These are phyloP conservation scores for Auriscalpium orientale DNA, from an alignment of 768 basidiomycete genomes.

Conservation along the genomic window DNA sequence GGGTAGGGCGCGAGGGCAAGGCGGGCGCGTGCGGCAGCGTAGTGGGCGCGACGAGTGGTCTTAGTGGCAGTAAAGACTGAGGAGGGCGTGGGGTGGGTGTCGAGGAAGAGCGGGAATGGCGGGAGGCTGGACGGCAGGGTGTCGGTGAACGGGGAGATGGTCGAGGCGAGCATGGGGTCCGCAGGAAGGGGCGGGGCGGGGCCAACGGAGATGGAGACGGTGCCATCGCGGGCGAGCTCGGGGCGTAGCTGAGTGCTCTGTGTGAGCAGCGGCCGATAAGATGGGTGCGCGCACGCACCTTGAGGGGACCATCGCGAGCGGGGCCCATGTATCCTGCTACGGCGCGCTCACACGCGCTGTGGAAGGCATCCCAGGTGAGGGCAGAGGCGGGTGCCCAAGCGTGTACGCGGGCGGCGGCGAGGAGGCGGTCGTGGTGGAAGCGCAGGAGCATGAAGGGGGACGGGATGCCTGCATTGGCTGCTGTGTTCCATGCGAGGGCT, in stretches of 20 bases:
- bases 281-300: not conserved
- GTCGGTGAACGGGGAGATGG: conserved; percentile 31
- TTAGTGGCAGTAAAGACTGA: conserved; percentile 62
- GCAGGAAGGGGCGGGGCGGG: conserved; percentile 20
- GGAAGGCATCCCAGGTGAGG: conserved; percentile 34
- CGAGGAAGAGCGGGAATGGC: conserved; percentile 44
- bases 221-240: conserved; percentile 9
- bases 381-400: conserved; percentile 36
- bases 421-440: conserved; percentile 55
- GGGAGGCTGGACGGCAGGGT: conserved; percentile 18
- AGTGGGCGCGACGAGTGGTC: conserved; percentile 55
- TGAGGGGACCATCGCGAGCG: conserved; percentile 5
- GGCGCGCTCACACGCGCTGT: conserved; percentile 37
- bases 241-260: conserved; percentile 43
- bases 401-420: conserved; percentile 41
- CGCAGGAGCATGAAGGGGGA: conserved; percentile 56
- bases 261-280: not conserved
- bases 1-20: conserved; percentile 27
- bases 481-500: conserved; percentile 46
- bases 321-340: conserved; percentile 20
- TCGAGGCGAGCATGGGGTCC: conserved; percentile 8
- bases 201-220: conserved; percentile 3
- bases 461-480: conserved; percentile 37
- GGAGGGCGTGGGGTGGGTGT: conserved; percentile 43
- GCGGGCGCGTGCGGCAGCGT: conserved; percentile 57